Conservation (phyloP, 2,329 filamentous ascomycete genomes). For the Trichocomaceae sp. region DNA sequence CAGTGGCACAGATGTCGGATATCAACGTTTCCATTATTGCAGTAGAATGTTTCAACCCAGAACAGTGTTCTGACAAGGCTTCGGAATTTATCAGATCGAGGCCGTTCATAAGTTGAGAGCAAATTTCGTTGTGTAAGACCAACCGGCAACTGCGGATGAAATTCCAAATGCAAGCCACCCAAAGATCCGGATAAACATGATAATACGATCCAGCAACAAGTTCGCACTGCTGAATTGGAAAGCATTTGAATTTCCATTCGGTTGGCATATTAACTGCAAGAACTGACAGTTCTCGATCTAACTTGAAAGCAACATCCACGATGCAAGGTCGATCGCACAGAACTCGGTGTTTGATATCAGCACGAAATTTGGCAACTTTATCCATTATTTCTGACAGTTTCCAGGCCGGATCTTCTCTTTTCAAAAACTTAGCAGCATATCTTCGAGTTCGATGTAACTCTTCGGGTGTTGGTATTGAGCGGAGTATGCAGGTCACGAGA, state of each 20-base stretch:
- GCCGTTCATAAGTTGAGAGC: neutral
- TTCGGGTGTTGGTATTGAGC: constrained; percentile 6
- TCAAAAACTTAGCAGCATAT: neutral
- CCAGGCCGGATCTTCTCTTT: constrained; percentile 4
- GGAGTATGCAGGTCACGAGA: constrained; percentile 11
- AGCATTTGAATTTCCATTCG: constrained; percentile 2
- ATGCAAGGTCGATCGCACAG: neutral
- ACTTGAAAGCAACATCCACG: neutral
- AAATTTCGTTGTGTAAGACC: constrained; percentile 13
- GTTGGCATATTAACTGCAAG: constrained; percentile 1
- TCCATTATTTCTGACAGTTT: constrained; percentile 5
- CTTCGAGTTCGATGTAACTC: constrained; percentile 8
- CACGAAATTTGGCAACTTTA: constrained; percentile 2
- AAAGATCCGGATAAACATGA: constrained; percentile 15
- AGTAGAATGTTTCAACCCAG: neutral
- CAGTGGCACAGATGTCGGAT: constrained; percentile 5
- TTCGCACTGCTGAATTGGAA: neutral
- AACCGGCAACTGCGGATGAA: constrained; percentile 15
- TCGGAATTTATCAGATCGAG: neutral
- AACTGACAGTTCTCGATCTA: neutral
- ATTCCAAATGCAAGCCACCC: constrained; percentile 15
- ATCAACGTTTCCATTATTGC: neutral
- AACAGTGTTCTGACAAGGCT: neutral
- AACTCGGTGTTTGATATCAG: neutral
- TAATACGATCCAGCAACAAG: constrained; percentile 1